Evolutionary conservation across 2,329 filamentous ascomycete species (phyloP), one percentile per base, ranked within the genome.

Genomic region (Moelleriella libera): DNA sequence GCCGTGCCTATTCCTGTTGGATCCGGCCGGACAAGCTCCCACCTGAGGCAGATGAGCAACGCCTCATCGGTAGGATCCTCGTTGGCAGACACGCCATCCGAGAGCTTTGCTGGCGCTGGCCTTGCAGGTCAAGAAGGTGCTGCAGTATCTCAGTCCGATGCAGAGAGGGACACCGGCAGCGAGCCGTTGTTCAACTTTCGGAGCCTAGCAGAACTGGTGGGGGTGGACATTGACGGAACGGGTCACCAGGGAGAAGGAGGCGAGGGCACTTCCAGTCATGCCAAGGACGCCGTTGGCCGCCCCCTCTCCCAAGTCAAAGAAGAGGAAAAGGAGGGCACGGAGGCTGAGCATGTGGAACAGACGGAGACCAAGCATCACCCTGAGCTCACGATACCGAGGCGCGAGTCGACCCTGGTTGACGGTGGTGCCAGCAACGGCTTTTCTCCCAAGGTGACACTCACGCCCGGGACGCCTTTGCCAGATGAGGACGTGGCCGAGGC

Each of bases 161-260:
- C 69, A 10, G 74, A 79, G 29, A 63, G 68, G 6, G 74, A 75
- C 29, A 68, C 72, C 5, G 70, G 72, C 11, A 53, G 69, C 47
- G 89, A 96, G 59, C 79, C 88, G 3, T 80, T 95, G 76, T 92
- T 94, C 65, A 96, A 95, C 62, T 96, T 96, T 60, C 75, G 81
- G 48, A 95, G 88, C 55, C 68, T 97, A 28, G 85, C 87, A 2
- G 85, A 87, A 51, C 86, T 94, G 61, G 85, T 96, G 31, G 85
- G 82, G 0, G 79, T 78, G 6, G 71, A 76, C 44, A 66, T 79
- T 42, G 62, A 71, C 40, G 70, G 54, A 6, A 51, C 69, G 0
- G 62, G 64, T 1, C 58, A 58, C 48, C 43, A 52, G 47, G 53
- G 61, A 49, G 57, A 57, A 45, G 47, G 60, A 43, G 57, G 64